Evolutionary conservation across 805 yeast genomes (phyloP).

Genomic region (Pichia eremophila): DNA sequence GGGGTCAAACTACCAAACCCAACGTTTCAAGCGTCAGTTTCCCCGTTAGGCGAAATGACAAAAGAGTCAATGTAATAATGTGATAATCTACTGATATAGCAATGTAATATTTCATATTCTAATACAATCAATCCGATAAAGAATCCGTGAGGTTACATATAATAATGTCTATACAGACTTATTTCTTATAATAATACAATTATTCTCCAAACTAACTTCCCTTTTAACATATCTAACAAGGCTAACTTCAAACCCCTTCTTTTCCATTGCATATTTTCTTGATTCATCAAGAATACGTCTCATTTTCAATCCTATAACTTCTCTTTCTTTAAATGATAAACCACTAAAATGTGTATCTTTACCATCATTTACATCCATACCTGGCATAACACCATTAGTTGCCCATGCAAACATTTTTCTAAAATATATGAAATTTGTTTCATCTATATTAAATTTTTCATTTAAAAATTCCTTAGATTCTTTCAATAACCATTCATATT

Average conservation of each 20-base stretch:
- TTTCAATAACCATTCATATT: constrained; percentile 44
- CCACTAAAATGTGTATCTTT: constrained; percentile 36
- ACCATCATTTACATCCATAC: constrained; percentile 29
- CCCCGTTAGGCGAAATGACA: no score
- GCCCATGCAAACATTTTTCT: constrained; percentile 82
- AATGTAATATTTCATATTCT: no score
- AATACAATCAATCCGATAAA: no score
- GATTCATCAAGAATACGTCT: constrained; percentile 71
- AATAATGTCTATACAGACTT: not conserved
- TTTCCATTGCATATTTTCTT: constrained; percentile 40
- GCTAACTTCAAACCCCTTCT: constrained; percentile 33
- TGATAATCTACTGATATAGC: no score
- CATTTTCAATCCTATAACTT: constrained; percentile 53
- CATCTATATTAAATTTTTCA: constrained; percentile 22
- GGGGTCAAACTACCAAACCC: no score
- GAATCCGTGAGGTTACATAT: no score
- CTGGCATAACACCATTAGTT: constrained; percentile 54
- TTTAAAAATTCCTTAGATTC: constrained; percentile 34
- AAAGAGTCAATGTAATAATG: no score
- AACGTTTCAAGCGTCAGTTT: no score
- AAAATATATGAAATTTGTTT: constrained; percentile 29
- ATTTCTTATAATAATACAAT: constrained; percentile 18
- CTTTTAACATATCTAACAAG: constrained; percentile 50
- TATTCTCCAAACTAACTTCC: constrained; percentile 60
- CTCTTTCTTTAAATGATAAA: constrained; percentile 40